phyloP scores from a whole-genome alignment of 768 basidiomycete species.

The Phylloporus sp. region DNA sequence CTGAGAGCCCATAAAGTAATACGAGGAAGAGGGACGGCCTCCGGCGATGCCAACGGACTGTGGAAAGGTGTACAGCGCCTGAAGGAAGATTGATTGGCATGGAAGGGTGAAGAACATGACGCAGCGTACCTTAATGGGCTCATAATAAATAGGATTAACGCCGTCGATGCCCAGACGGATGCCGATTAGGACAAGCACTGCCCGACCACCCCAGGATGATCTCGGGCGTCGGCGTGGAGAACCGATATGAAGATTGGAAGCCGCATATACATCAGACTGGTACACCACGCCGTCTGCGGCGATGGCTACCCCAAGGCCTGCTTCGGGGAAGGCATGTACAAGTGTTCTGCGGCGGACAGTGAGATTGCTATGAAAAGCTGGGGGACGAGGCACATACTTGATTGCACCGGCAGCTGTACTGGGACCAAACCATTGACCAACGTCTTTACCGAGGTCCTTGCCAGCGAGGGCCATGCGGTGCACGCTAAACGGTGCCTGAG shows the following conservation, averaged over 20 bases:
- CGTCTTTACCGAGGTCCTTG: conserved; percentile 90
- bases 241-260: conserved; percentile 43
- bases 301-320: conserved; percentile 74
- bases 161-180: conserved; percentile 86
- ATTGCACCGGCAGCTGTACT: conserved; percentile 97
- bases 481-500: conserved; percentile 86
- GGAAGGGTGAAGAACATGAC: not conserved
- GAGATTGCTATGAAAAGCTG: not conserved
- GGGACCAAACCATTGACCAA: conserved; percentile 98
- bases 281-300: conserved; percentile 81
- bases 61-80: conserved; percentile 88
- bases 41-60: conserved; percentile 97
- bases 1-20: conserved; percentile 95
- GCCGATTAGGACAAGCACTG: conserved; percentile 83
- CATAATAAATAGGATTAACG: conserved; percentile 93
- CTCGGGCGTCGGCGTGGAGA: conserved; percentile 30
- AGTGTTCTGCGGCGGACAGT: conserved; percentile 50
- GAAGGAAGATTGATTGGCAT: not conserved
- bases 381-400: conserved; percentile 47
- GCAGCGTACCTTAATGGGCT: conserved; percentile 63
- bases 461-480: conserved; percentile 95
- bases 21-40: conserved; percentile 93
- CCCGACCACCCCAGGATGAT: conserved; percentile 68
- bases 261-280: conserved; percentile 79
- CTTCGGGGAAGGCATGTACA: conserved; percentile 72